These are phyloP conservation scores for Blastomyces silverae DNA, from an alignment of 2,329 filamentous ascomycete genomes.

Conservation along the genomic window DNA sequence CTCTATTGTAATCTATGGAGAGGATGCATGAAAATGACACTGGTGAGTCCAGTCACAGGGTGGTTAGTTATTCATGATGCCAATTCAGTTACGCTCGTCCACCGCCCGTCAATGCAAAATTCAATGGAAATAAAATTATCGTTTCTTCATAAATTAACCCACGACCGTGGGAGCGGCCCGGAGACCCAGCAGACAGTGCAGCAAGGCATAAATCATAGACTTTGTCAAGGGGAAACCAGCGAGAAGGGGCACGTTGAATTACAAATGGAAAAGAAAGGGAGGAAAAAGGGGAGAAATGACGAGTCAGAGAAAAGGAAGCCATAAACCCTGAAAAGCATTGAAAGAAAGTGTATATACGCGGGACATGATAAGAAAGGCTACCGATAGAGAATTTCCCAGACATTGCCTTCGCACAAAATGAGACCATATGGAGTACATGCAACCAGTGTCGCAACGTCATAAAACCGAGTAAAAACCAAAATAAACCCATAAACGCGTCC, in stretches of 20 bases:
- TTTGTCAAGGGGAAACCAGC: not conserved
- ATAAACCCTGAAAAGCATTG: not conserved
- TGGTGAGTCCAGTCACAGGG: too few relatives aligned
- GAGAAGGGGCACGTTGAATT: not conserved
- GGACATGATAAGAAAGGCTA: not conserved
- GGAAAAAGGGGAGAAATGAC: not conserved
- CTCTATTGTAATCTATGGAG: too few relatives aligned
- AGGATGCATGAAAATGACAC: too few relatives aligned
- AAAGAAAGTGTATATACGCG: not conserved
- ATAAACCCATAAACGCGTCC: not conserved
- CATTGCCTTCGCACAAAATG: not conserved
- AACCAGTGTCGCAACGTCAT: not conserved
- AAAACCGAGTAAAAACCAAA: not conserved
- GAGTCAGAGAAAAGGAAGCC: not conserved
- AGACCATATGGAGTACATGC: not conserved
- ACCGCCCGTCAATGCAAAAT: not conserved
- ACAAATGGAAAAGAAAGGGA: not conserved
- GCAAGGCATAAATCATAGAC: not conserved
- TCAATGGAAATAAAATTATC: not conserved
- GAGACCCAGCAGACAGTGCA: not conserved
- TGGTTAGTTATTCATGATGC: too few relatives aligned
- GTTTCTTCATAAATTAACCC: not conserved
- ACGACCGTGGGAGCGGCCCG: not conserved
- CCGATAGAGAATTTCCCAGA: not conserved
- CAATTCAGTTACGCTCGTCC: too few relatives aligned